A percentile compares a stretch with the other conserved stretches of the same genome.
Conservation (phyloP, 306 rosid genomes). For the Trichosanthes truncata region DNA sequence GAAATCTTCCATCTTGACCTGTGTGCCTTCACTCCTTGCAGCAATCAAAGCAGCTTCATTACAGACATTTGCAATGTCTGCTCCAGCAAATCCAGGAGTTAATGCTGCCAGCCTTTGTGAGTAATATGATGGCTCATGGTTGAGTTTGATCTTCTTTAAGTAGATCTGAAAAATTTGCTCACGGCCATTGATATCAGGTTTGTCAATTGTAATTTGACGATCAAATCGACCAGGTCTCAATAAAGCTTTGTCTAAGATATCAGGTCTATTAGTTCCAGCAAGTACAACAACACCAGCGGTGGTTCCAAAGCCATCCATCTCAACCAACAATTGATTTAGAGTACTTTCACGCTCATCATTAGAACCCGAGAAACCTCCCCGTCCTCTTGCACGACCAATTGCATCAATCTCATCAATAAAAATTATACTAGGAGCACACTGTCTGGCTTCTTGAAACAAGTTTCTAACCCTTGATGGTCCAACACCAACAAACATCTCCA, state of each 20-base stretch:
- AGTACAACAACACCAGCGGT: slow-evolving; percentile 93
- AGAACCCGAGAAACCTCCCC: slow-evolving; percentile 78
- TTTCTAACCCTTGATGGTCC: slow-evolving; percentile 97
- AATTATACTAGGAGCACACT: slow-evolving; percentile 89
- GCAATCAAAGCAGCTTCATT: slow-evolving; percentile 97
- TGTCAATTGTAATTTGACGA: slow-evolving; percentile 70
- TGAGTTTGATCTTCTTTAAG: slow-evolving; percentile 76
- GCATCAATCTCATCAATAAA: slow-evolving; percentile 98
- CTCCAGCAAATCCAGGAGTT: slow-evolving; percentile 99
- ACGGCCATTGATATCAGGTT: slow-evolving; percentile 86
- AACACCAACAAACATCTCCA: slow-evolving; percentile 98
- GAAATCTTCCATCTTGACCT: slow-evolving; percentile 68
- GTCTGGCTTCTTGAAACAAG: slow-evolving; percentile 92
- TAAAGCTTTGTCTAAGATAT: slow-evolving; percentile 86
- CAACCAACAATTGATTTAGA: slow-evolving; percentile 87
- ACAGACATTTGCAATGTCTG: slow-evolving; percentile 98
- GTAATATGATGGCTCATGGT: slow-evolving; percentile 68
- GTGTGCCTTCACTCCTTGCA: slow-evolving; percentile 54
- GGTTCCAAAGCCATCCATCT: slow-evolving; percentile 97
- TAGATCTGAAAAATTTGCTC: slow-evolving; percentile 84
- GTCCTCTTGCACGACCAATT: slow-evolving; percentile 96
- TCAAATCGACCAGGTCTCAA: slow-evolving; percentile 95
- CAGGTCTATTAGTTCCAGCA: slow-evolving; percentile 98
- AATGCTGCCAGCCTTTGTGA: slow-evolving; percentile 94
- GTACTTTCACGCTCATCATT: slow-evolving; percentile 98